Percentiles rank a stretch among this genome's conserved stretches.
Conservation (phyloP, 352 stramenopile species). For the Pythium aquatile region DNA sequence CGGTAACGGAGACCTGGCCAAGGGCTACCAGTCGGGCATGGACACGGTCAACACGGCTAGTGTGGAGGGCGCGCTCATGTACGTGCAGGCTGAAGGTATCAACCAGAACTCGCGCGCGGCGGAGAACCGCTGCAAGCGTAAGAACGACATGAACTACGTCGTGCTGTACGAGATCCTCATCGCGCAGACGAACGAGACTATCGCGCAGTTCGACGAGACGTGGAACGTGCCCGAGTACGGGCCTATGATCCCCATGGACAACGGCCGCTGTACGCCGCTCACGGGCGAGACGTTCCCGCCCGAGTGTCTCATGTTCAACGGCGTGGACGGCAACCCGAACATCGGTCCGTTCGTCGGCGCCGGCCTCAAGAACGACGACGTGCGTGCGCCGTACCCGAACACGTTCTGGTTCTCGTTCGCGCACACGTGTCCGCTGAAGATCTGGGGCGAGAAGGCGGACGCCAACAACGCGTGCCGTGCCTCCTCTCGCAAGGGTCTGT, state of each 20-base stretch:
- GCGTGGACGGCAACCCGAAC: constrained; percentile 37
- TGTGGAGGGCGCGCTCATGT: constrained; percentile 76
- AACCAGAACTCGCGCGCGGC: constrained; percentile 48
- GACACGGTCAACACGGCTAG: constrained; percentile 76
- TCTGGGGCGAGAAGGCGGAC: constrained; percentile 56
- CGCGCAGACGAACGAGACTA: constrained; percentile 43
- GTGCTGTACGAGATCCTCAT: constrained; percentile 56
- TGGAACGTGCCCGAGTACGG: constrained; percentile 44
- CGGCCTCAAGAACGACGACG: constrained; percentile 29
- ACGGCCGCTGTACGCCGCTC: constrained; percentile 36
- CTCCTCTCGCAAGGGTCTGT: constrained; percentile 57
- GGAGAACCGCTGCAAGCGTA: constrained; percentile 49
- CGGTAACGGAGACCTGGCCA: constrained; percentile 42
- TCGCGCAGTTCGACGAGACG: constrained; percentile 37
- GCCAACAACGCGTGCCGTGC: constrained; percentile 40
- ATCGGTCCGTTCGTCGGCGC: constrained; percentile 56
- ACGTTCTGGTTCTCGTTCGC: constrained; percentile 39
- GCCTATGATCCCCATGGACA: constrained; percentile 43
- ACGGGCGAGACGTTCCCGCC: constrained; percentile 29
- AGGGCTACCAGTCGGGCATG: constrained; percentile 53
- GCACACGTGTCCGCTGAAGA: constrained; percentile 47
- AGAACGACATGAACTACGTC: constrained; percentile 51
- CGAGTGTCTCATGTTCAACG: constrained; percentile 48
- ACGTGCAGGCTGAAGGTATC: constrained; percentile 79
- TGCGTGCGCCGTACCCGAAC: constrained; percentile 29